These are phyloP conservation scores for Chenopodium album DNA, from an alignment of 148 eudicot genomes.

Conservation along the genomic window DNA sequence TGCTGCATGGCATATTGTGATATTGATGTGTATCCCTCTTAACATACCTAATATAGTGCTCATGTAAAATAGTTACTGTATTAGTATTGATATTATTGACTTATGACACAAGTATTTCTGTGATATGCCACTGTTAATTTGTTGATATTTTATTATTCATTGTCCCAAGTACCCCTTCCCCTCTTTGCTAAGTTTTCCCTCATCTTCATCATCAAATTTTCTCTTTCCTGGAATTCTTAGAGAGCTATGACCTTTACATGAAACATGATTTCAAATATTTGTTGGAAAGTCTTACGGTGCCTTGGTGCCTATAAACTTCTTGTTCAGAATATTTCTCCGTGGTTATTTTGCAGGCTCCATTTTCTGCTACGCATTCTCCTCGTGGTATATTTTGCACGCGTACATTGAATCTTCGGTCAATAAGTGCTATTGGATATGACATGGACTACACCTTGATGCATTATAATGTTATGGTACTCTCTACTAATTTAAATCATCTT, in stretches of 20 bases:
- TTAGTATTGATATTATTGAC: neutral
- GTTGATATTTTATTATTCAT: neutral
- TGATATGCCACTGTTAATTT: neutral
- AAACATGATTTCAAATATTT: neutral
- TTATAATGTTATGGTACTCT: slow-evolving; percentile 82
- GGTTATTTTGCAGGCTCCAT: slow-evolving; percentile 61
- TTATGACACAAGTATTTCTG: neutral
- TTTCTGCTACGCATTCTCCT: slow-evolving; percentile 68
- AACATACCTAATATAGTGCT: neutral
- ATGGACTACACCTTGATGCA: slow-evolving; percentile 99
- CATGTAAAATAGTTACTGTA: neutral
- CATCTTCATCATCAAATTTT: too few relatives aligned
- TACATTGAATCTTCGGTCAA: slow-evolving; percentile 86
- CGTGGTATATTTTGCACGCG: slow-evolving; percentile 97
- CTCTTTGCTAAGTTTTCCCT: neutral
- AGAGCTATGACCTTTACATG: too few relatives aligned
- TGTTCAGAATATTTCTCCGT: slow-evolving; percentile 10
- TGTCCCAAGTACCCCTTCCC: neutral
- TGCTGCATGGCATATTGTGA: neutral
- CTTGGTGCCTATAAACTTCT: neutral
- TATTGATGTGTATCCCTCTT: neutral
- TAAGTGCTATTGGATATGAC: slow-evolving; percentile 96
- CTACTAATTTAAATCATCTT: neutral
- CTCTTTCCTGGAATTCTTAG: too few relatives aligned
- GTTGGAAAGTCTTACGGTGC: neutral